Evolutionary conservation across 371 early-diverging fungal genomes (phyloP), one percentile per base, ranked within the genome.

Genomic region (Smittium mucronatum): DNA sequence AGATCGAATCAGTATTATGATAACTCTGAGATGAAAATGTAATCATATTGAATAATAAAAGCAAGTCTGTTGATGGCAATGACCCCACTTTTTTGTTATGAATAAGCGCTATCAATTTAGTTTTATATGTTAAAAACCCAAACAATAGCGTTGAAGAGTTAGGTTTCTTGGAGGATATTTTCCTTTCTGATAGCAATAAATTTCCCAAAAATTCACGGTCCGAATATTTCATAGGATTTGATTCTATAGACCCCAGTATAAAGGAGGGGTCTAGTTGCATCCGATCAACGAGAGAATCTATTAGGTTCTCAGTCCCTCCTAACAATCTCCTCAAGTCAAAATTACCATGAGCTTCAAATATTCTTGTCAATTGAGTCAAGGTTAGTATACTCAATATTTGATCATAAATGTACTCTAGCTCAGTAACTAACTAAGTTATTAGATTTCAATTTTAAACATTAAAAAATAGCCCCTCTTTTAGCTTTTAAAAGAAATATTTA

Each of bases 361-460:
- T 93, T 63, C 81, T 80, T 15, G 87, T 87, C 71, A 97, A 79
- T 75, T 95, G 95, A 16, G 86, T 78, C 2, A 81, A 78, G 1
- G 95, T 94, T 57, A 95, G 78, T 1, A 89, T 89, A 72, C 93
- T 92, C 25, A 95, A 73, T 36, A 97, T 88, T 74, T 93, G 94
- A 70, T 88, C 84, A 71, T 94, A 89, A 61, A 95, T 71, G 67
- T 89, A 87, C 16, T 82, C 77, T 11, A 97, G 83, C 70, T 95
- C 94, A 64, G 85, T 85, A 28, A 89, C 83, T 32, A 95, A 82
- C 90, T 91, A 69, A 29, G 33, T 66, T 29, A 65, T 15, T 29
- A 60, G 1, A 28, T 11, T 17, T 34, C 34, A 31, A 5, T 26
- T 2, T 36, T 21, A 71, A 28, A 25, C 25, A 28, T 71, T 34